phyloP scores from a whole-genome alignment of 192 early-diverging fungal species.

The Gaertneriomyces sp. region DNA sequence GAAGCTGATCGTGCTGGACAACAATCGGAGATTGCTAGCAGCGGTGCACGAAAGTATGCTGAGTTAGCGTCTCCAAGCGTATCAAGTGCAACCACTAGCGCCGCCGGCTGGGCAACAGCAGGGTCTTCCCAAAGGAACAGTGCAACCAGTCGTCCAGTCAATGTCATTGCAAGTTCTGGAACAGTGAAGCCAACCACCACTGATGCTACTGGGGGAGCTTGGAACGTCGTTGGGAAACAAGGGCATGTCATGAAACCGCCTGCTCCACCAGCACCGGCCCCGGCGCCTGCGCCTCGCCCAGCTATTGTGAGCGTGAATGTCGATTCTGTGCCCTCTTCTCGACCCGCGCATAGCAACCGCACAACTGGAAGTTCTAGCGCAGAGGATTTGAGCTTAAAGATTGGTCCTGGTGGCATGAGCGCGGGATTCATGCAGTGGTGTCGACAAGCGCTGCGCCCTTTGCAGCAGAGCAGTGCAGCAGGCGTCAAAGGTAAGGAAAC shows the following conservation, averaged over 20 bases:
- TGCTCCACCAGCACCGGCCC: neutral
- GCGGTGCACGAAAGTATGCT: too few species aligned
- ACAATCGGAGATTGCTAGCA: too few species aligned
- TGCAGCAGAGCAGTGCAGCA: conserved; percentile 36
- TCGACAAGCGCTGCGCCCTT: conserved; percentile 35
- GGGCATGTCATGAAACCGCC: conserved; percentile 26
- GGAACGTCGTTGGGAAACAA: conserved; percentile 52
- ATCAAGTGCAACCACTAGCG: too few species aligned
- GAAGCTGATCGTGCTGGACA: conserved; percentile 27
- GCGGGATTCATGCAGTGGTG: conserved; percentile 42
- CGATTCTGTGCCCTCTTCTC: conserved; percentile 12
- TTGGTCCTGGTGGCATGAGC: too few species aligned
- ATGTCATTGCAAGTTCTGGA: conserved; percentile 28
- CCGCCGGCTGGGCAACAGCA: too few species aligned
- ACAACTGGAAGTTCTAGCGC: too few species aligned
- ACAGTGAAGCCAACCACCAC: conserved; percentile 26
- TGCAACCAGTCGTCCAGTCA: conserved; percentile 19
- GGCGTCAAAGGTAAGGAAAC: conserved; percentile 44
- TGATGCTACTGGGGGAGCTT: conserved; percentile 21
- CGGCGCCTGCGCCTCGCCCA: conserved; percentile 7
- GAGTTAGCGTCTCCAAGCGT: too few species aligned
- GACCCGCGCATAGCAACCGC: neutral
- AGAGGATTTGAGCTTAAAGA: too few species aligned
- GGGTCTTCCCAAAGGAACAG: too few species aligned
- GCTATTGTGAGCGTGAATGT: neutral